A percentile compares a stretch with the other conserved stretches of the same genome.
These are phyloP conservation scores for Oryza punctata DNA, from an alignment of 176 grass and related monocot species.

Conservation along the genomic window DNA sequence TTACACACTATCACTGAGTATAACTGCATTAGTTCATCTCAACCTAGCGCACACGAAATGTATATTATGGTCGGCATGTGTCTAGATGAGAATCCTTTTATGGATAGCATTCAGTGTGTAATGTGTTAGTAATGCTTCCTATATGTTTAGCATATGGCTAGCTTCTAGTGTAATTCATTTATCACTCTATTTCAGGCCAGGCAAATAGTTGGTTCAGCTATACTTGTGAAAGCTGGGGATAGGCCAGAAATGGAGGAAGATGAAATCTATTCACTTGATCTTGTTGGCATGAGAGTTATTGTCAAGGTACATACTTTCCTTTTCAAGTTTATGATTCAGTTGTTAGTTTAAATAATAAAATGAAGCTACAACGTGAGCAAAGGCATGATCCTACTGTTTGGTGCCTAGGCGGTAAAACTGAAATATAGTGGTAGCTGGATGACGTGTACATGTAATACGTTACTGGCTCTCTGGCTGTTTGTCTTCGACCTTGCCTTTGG, in stretches of 20 bases:
- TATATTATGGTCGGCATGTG: background rate
- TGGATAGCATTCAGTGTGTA: background rate
- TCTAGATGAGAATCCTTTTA: background rate
- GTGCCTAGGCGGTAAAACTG: background rate
- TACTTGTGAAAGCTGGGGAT: slow-evolving; percentile 67
- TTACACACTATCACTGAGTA: background rate
- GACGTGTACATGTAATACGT: background rate
- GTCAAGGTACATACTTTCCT: slow-evolving; percentile 59
- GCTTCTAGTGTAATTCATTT: slow-evolving; percentile 2
- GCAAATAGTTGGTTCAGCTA: slow-evolving; percentile 76
- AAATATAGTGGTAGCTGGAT: background rate
- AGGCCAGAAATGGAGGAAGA: slow-evolving; percentile 74
- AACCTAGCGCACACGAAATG: background rate
- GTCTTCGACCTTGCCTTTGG: background rate
- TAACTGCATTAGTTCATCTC: background rate
- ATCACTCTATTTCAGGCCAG: slow-evolving; percentile 59
- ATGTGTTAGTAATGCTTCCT: background rate
- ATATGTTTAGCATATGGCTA: background rate
- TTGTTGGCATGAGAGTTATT: slow-evolving; percentile 83
- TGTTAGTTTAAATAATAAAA: slow-evolving; percentile 26
- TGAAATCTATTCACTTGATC: slow-evolving; percentile 82
- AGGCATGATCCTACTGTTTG: background rate
- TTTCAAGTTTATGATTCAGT: background rate
- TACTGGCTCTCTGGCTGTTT: background rate
- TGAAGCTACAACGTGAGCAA: background rate